Conservation (phyloP, 176 grass and related monocot genomes). For the Tuctoria greenei region DNA sequence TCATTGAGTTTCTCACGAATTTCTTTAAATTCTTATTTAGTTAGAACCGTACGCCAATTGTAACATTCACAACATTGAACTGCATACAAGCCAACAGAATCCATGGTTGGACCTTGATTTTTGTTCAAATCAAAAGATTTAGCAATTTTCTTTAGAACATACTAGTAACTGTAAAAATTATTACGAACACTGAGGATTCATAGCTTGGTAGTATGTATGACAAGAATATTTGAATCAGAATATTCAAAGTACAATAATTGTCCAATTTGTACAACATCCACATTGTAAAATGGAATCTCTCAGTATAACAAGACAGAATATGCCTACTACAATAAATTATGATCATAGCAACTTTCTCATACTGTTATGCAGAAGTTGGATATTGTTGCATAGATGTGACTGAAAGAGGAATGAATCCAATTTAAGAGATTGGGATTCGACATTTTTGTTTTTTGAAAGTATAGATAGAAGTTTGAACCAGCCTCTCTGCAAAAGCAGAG, state of each 20-base stretch:
- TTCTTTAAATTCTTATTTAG: conserved; percentile 74
- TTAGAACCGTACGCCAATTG: conserved; percentile 66
- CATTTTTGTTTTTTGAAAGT: too few species aligned
- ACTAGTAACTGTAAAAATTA: not conserved
- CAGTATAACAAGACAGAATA: not conserved
- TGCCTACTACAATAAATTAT: conserved; percentile 14
- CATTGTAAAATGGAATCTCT: conserved; percentile 5
- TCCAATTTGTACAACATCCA: not conserved
- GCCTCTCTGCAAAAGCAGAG: too few species aligned
- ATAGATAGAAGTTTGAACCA: too few species aligned
- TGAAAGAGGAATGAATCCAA: too few species aligned
- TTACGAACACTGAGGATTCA: conserved; percentile 7
- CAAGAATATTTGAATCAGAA: not conserved
- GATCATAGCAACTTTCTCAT: not conserved
- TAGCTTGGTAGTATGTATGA: not conserved
- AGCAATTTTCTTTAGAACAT: conserved; percentile 15
- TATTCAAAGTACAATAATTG: not conserved
- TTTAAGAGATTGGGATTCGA: too few species aligned
- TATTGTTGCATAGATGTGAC: too few species aligned
- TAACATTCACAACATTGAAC: conserved; percentile 74
- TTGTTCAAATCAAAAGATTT: conserved; percentile 40
- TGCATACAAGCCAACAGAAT: conserved; percentile 64
- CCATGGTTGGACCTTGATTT: conserved; percentile 39
- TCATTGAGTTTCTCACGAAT: conserved; percentile 68
- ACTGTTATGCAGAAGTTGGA: not conserved